phyloP scores from a whole-genome alignment of 176 grass and related monocot genomes.

The Dactylis glomerata region DNA sequence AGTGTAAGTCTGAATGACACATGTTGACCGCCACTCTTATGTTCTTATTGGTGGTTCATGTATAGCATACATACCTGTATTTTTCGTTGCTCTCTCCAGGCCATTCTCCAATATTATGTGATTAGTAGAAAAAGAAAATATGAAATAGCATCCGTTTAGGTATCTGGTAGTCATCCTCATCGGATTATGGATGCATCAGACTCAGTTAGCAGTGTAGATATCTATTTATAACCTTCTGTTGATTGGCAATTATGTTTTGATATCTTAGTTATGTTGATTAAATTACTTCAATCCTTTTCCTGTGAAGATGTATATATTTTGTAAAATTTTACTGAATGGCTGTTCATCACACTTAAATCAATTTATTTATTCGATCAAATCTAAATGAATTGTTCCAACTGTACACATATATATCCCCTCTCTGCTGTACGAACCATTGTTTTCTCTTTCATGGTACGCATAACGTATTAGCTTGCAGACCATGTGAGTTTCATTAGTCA shows the following conservation, averaged over 20 bases:
- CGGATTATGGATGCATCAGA: conserved; percentile 4
- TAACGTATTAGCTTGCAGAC: neutral
- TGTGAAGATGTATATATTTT: neutral
- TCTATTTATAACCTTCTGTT: neutral
- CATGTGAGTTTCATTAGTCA: neutral
- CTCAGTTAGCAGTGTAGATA: neutral
- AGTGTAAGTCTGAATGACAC: neutral
- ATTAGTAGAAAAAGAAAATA: neutral
- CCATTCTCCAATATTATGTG: neutral
- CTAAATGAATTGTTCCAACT: neutral
- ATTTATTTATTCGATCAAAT: neutral
- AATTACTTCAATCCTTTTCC: neutral
- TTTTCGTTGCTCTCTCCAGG: neutral
- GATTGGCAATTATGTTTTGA: conserved; percentile 5
- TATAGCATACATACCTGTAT: neutral
- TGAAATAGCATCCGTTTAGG: neutral
- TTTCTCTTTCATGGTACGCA: neutral
- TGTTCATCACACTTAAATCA: neutral
- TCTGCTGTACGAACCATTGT: neutral
- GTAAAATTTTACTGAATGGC: neutral
- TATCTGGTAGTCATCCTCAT: neutral
- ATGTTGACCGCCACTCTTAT: neutral
- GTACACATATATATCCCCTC: neutral
- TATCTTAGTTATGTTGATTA: neutral
- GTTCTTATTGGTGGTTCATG: neutral